Evolutionary conservation across 106 monocot genomes (phyloP), one percentile per base, ranked within the genome.

Genomic region (Dioscorea alata): DNA sequence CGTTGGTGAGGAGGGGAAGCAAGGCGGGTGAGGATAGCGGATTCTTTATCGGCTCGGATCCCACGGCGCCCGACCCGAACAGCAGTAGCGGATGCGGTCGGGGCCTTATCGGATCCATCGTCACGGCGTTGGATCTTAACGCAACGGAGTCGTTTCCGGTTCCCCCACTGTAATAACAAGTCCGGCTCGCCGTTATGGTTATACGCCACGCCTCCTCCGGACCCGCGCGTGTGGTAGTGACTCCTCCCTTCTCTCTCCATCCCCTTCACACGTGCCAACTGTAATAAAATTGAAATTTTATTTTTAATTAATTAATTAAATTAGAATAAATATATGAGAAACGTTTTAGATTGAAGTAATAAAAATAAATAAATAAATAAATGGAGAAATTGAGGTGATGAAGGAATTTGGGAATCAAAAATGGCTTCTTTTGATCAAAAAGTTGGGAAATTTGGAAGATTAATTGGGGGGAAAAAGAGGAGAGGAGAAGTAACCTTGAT

Each of bases 61-160:
- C 66, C 56, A 23, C 57, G 25, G 8, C 70, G 68, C 19, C 48
- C 49, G 57, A 24, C 71, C 2, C 59, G 48, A 22, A 23, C 57
- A 25, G 2, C 49, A 19, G n/a, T 49, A 56, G 65, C 33, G 21
- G 53, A 64, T 54, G 25, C 49, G 73, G 67, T 22, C 50, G 48
- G 53, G 20, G 31, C 4, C 13, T 57, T 50, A 16, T 63, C 6
- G n/a, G 14, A 19, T 65, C 63, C 16, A n/a, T 33, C 50, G 28
- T 73, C 62, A 24, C 69, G 75, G 21, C 68, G 64, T 23, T 84
- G 84, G 72, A 78, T 48, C 73, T 85, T 85, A 35, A 82, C 79
- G 76, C 88, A 85, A 33, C 82, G 66, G 13, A 85, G 82, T 63
- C 88, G 78, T 68, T 89, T 89, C 48, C 85, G 81, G 66, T 71